Percentiles rank a stretch among this genome's conserved stretches.
Evolutionary conservation across 1,284 basidiomycete species (phyloP).

Genomic region (Apiotrichum porosum): DNA sequence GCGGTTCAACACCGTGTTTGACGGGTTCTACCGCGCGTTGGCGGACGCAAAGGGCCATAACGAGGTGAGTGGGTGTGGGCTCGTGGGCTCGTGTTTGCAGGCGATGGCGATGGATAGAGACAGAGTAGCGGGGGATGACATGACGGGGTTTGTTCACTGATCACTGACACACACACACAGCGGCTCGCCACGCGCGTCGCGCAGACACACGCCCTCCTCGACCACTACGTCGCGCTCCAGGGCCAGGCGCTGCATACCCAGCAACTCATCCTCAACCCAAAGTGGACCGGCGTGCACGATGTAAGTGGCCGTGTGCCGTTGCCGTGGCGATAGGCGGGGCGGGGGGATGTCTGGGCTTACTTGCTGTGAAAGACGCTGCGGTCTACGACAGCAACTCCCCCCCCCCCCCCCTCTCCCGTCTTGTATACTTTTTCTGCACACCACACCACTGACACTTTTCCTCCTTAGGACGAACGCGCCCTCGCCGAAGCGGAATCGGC

Average conservation of each 20-base stretch:
- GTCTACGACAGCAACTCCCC: too few species aligned
- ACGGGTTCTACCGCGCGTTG: conserved; percentile 38
- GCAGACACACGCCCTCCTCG: conserved; percentile 40
- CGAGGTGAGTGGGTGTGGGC: conserved; percentile 29
- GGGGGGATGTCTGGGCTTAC: background rate
- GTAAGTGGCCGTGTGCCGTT: too few species aligned
- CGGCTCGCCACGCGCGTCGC: conserved; percentile 39
- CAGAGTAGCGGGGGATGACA: background rate
- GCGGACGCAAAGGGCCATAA: conserved; percentile 41
- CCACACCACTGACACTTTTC: too few species aligned
- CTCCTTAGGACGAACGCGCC: conserved; percentile 32
- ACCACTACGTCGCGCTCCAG: conserved; percentile 42
- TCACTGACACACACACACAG: conserved; percentile 14
- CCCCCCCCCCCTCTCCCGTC: too few species aligned
- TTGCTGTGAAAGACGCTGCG: too few species aligned
- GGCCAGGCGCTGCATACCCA: conserved; percentile 47
- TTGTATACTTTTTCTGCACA: too few species aligned
- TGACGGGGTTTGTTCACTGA: background rate
- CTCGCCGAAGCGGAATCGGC: conserved; percentile 20
- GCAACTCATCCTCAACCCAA: conserved; percentile 34
- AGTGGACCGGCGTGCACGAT: conserved; percentile 43
- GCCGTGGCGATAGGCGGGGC: too few species aligned
- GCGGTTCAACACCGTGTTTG: conserved; percentile 46
- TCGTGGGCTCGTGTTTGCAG: background rate
- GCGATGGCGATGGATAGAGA: background rate